A percentile compares a stretch with the other conserved stretches of the same genome.
These are phyloP conservation scores for Ustilago tritici DNA, from an alignment of 1,284 basidiomycete genomes.

Conservation along the genomic window DNA sequence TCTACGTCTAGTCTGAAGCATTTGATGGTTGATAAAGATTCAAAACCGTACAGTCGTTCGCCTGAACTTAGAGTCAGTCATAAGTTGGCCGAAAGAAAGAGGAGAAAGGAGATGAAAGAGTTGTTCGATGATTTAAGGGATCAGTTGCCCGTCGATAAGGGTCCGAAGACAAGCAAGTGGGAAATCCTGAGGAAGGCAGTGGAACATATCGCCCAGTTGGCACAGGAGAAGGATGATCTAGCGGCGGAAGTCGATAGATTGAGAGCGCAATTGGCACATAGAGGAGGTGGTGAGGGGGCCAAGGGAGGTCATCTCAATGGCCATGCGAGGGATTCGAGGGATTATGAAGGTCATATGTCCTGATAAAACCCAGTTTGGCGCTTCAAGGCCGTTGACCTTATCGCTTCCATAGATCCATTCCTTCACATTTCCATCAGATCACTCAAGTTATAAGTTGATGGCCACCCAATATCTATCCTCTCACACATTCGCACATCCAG, in stretches of 20 bases:
- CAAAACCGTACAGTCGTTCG: constrained; percentile 64
- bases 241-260: constrained; percentile 31
- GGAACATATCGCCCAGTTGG: constrained; percentile 48
- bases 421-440: too few species aligned
- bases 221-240: constrained; percentile 39
- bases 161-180: constrained; percentile 68
- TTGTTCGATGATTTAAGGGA: constrained; percentile 68
- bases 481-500: too few species aligned
- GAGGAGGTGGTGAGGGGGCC: not conserved
- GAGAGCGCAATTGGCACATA: constrained; percentile 25
- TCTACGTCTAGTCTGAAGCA: constrained; percentile 25
- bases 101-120: constrained; percentile 69
- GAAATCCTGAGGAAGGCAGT: constrained; percentile 65
- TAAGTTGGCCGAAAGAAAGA: constrained; percentile 68
- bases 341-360: constrained; percentile 27
- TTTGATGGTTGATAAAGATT: constrained; percentile 56
- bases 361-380: not conserved
- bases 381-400: too few species aligned
- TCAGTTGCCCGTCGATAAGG: constrained; percentile 64
- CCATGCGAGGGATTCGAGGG: constrained; percentile 5
- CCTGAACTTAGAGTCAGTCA: constrained; percentile 67
- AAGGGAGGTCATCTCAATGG: constrained; percentile 10
- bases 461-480: too few species aligned
- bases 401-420: too few species aligned
- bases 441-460: too few species aligned